phyloP scores from a whole-genome alignment of 805 yeast genomes.

The Kluyveromyces siamensis region DNA sequence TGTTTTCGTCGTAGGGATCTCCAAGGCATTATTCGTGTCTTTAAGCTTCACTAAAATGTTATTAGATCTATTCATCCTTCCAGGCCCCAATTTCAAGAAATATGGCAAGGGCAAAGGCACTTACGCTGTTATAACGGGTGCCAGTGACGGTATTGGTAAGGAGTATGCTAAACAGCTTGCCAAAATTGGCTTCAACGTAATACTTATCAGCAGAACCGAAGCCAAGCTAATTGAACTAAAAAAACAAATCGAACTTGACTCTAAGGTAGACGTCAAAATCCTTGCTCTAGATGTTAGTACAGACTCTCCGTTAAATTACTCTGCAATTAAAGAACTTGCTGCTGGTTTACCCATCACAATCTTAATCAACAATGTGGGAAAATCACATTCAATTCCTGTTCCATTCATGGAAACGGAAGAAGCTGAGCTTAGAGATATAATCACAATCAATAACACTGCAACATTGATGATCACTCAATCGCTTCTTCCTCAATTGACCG shows the following conservation, averaged over 20 bases:
- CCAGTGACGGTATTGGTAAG: conserved; percentile 95
- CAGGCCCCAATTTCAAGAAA: conserved; percentile 46
- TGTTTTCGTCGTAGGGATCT: conserved; percentile 52
- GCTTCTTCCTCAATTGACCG: conserved; percentile 62
- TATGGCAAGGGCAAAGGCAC: conserved; percentile 67
- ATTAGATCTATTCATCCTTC: conserved; percentile 55
- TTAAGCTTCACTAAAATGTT: conserved; percentile 46
- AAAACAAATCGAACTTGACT: conserved; percentile 49
- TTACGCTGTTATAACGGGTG: conserved; percentile 97
- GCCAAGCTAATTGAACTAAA: conserved; percentile 64
- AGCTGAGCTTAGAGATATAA: conserved; percentile 66
- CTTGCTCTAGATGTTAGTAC: conserved; percentile 73
- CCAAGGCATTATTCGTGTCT: conserved; percentile 42
- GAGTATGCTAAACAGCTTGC: conserved; percentile 87
- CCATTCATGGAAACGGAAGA: conserved; percentile 77
- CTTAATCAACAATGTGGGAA: conserved; percentile 88
- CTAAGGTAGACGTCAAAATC: conserved; percentile 51
- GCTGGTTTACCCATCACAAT: conserved; percentile 55
- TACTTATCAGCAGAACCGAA: conserved; percentile 76
- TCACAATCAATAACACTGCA: conserved; percentile 77
- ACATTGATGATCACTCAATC: conserved; percentile 77
- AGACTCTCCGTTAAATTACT: conserved; percentile 52
- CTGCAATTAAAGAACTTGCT: conserved; percentile 36
- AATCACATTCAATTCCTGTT: conserved; percentile 89
- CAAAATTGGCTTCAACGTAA: conserved; percentile 68